phyloP scores from a whole-genome alignment of 495 filamentous ascomycete genomes.

The Articulospora tetracladia region DNA sequence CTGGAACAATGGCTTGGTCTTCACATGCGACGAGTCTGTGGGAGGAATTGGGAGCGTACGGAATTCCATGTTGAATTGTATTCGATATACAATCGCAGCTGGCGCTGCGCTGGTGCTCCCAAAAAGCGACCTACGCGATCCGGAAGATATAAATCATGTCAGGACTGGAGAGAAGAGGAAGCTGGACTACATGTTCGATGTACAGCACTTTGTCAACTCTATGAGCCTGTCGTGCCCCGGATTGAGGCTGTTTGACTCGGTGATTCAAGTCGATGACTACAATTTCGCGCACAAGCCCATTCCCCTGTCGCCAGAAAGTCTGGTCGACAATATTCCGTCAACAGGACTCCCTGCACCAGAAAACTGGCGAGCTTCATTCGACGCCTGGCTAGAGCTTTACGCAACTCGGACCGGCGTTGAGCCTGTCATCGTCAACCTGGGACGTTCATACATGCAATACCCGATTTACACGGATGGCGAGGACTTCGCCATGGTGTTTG shows the following conservation, averaged over 20 bases:
- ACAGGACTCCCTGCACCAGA: constrained; percentile 4
- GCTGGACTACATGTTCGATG: constrained; percentile 19
- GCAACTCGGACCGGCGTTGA: neutral
- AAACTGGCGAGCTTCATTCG: constrained; percentile 16
- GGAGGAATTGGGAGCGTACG: constrained; percentile 18
- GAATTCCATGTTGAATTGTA: constrained; percentile 24
- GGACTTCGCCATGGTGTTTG: constrained; percentile 16
- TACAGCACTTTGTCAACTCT: constrained; percentile 14
- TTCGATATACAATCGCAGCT: constrained; percentile 25
- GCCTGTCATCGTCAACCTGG: constrained; percentile 14
- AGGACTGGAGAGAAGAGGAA: neutral
- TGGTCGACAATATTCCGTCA: constrained; percentile 4
- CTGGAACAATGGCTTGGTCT: constrained; percentile 19
- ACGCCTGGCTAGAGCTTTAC: constrained; percentile 9
- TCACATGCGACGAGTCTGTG: constrained; percentile 20
- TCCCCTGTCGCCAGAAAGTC: constrained; percentile 10
- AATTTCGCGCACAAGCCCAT: neutral
- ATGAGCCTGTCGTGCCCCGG: constrained; percentile 13
- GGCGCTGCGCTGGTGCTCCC: constrained; percentile 21
- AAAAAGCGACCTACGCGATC: constrained; percentile 14
- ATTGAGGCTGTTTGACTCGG: constrained; percentile 3
- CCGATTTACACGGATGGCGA: constrained; percentile 14
- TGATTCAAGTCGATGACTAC: neutral
- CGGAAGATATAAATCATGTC: neutral
- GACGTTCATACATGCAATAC: constrained; percentile 14